phyloP scores from a whole-genome alignment of 345 rosid genomes.

The Viola odorata region DNA sequence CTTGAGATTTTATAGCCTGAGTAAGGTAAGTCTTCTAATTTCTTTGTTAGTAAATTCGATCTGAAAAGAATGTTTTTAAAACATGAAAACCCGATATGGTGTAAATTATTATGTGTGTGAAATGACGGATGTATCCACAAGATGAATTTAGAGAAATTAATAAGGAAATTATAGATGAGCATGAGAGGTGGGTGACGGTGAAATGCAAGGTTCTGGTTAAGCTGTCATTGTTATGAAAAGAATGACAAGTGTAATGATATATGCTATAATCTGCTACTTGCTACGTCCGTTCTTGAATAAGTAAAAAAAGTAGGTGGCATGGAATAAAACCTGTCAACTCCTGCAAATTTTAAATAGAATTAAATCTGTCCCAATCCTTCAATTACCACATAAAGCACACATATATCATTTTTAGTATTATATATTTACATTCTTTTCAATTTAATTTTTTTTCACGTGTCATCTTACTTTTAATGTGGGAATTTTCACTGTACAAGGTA shows the following conservation, averaged over 20 bases:
- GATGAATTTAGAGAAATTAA: too few relatives aligned
- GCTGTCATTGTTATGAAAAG: slow-evolving; percentile 25
- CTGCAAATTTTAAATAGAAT: slow-evolving; percentile 1
- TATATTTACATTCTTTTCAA: not conserved
- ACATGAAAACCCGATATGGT: too few relatives aligned
- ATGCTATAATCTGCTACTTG: not conserved
- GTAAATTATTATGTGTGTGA: too few relatives aligned
- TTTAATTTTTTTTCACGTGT: too few relatives aligned
- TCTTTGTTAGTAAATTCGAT: too few relatives aligned
- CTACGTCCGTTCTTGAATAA: not conserved
- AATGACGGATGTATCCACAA: too few relatives aligned
- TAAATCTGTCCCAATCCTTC: slow-evolving; percentile 15
- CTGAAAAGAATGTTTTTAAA: too few relatives aligned
- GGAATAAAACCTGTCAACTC: slow-evolving; percentile 10
- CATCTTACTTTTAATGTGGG: too few relatives aligned
- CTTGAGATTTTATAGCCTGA: too few relatives aligned
- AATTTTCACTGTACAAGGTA: too few relatives aligned
- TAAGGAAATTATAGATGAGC: not conserved
- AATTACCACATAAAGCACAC: slow-evolving; percentile 5
- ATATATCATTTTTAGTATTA: not conserved
- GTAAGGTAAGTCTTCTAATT: too few relatives aligned
- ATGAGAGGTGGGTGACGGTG: slow-evolving; percentile 7
- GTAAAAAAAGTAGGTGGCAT: slow-evolving; percentile 7
- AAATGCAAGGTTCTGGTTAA: slow-evolving; percentile 23
- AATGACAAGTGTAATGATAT: slow-evolving; percentile 18